These are phyloP conservation scores for Pyricularia sp. DNA, from an alignment of 2,329 filamentous ascomycete genomes.

Conservation along the genomic window DNA sequence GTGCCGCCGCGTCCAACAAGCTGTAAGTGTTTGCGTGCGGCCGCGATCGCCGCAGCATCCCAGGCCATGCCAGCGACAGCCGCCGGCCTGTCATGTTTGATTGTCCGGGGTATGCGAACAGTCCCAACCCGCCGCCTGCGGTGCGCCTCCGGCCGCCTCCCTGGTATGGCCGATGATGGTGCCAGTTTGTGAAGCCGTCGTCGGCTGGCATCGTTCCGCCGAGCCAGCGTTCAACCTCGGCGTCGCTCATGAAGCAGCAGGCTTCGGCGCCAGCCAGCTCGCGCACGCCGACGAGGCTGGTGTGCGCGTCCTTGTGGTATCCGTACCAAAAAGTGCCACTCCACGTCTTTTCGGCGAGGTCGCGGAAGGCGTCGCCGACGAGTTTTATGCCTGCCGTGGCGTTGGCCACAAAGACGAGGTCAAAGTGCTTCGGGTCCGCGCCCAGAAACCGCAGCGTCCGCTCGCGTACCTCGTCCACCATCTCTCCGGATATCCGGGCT, in stretches of 20 bases:
- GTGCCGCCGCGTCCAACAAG: conserved; percentile 49
- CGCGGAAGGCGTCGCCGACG: conserved; percentile 43
- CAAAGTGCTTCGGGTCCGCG: conserved; percentile 43
- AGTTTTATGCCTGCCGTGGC: conserved; percentile 51
- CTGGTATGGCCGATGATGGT: not conserved
- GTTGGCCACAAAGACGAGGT: conserved; percentile 49
- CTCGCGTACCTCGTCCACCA: conserved; percentile 41
- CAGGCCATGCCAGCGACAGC: conserved; percentile 44
- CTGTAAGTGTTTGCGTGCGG: conserved; percentile 28
- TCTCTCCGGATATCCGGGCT: conserved; percentile 41
- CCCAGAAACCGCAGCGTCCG: conserved; percentile 43
- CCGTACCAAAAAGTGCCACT: conserved; percentile 40
- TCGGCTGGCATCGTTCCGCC: conserved; percentile 6
- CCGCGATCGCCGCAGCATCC: conserved; percentile 18
- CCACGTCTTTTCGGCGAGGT: conserved; percentile 33
- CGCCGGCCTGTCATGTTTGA: conserved; percentile 57
- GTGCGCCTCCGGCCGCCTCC: not conserved
- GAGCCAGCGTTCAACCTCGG: conserved; percentile 32
- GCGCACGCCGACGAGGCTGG: conserved; percentile 55
- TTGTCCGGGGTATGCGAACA: conserved; percentile 55
- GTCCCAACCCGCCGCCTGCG: conserved; percentile 18
- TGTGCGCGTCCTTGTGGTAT: conserved; percentile 49
- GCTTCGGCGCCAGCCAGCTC: conserved; percentile 37
- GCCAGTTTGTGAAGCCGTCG: not conserved
- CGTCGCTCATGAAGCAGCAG: conserved; percentile 48